Conservation (phyloP, 345 rosid species). For the Rhodomyrtus tomentosa region DNA sequence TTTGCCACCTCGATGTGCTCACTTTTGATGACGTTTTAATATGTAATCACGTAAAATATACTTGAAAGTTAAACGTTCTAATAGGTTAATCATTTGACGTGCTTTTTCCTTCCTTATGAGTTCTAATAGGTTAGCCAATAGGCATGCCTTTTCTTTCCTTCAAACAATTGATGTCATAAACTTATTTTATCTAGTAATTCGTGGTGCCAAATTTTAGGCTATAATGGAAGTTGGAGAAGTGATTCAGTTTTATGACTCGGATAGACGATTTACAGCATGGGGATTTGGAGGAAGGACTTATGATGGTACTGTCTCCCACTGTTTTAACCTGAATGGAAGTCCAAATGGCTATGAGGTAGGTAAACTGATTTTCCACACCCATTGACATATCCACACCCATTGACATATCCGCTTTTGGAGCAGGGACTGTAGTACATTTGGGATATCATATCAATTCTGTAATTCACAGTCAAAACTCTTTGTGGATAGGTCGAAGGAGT, state of each 20-base stretch:
- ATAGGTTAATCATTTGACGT: not conserved
- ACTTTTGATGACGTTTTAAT: not conserved
- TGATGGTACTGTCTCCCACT: constrained; percentile 51
- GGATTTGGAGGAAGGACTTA: constrained; percentile 73
- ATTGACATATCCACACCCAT: not conserved
- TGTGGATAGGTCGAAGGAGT: constrained; percentile 57
- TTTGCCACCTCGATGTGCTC: not conserved
- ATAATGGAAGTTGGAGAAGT: constrained; percentile 80
- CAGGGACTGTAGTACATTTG: not conserved
- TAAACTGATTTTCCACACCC: not conserved
- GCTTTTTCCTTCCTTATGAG: not conserved
- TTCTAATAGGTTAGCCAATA: not conserved
- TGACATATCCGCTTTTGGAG: not conserved
- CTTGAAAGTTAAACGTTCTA: not conserved
- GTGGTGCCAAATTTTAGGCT: constrained; percentile 32
- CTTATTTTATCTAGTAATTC: not conserved
- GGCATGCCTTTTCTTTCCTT: not conserved
- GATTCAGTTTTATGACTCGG: constrained; percentile 75
- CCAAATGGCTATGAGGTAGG: constrained; percentile 48
- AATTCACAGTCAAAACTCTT: not conserved
- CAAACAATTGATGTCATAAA: not conserved
- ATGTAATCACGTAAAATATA: not conserved
- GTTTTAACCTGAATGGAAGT: constrained; percentile 70
- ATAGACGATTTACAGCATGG: constrained; percentile 77
- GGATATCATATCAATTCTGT: not conserved